Evolutionary conservation across 1,284 basidiomycete species (phyloP), one percentile per base, ranked within the genome.

Genomic region (Grifola frondosa): DNA sequence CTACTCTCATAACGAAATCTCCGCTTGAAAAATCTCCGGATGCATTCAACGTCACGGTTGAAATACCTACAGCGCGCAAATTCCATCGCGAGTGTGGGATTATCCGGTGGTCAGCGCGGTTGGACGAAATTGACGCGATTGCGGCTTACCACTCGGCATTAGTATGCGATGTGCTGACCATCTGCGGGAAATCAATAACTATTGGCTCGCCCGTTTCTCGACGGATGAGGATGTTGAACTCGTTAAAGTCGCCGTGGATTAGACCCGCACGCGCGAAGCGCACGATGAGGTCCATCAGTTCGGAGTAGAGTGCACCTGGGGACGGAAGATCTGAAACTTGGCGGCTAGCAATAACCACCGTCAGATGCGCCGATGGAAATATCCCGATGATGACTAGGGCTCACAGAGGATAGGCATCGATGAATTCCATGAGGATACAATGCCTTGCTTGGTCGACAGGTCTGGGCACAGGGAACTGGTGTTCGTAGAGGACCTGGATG

Each of bases 181-280:
- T 98, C 71, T 99, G 96, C 3, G 96, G 96, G 63, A 99, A 99
- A 70, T 99, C 97, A 56, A 99, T 99, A 25, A 99, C 82, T 41
- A 98, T 72, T 5, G 96, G 91, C 56, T 93, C 85, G 7, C 91
- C 88, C 30, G 75, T 77, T 42, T 84, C 84, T 38, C 85, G 81
- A 34, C 81, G 79, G 52, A 99, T 92, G 48, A 99, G 81, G 57
- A 99, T 93, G 66, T 99, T 99, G 74, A 99, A 99, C 64, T 99
- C 97, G 68, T 99, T 99, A 70, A 91, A 99, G 67, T 99, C 96
- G 37, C 97, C 96, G 61, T 99, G 96, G 42, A 99, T 98, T 17
- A 99, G 77, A 1, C 97, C 97, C 2, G 90, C 84, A 31, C 82
- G 81, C 3, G 95, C 96, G 54, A 99, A 88, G 39, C 93, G 89